Evolutionary conservation across 2,329 filamentous ascomycete species (phyloP), one percentile per base, ranked within the genome.

Genomic region (Alternaria brassicicola): DNA sequence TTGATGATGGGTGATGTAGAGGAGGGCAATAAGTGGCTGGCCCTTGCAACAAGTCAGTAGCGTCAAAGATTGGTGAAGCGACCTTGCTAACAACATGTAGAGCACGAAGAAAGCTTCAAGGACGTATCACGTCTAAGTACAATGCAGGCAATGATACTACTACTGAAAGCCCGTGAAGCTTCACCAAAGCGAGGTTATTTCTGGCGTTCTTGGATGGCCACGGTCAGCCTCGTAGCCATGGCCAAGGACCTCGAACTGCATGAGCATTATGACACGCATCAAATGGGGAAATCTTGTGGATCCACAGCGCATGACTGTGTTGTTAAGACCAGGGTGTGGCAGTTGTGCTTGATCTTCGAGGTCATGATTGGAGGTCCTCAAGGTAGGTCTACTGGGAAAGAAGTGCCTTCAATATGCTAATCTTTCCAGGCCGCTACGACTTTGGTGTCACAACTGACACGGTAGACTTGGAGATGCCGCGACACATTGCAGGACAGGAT

Each of bases 161-260:
- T 97, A 17, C 80, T 97, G 41, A 98, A 98, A 76, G 95, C 94
- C 1, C 86, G 93, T 63, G 94, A 98, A 77, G 90, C 91, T n/a
- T 88, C 90, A 8, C 93, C 94, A 0, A 96, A 96, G 73, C 88
- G 92, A 59, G 95, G 95, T 1, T 98, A 98, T 74, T 98, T 95
- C 77, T 98, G 95, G 78, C 89, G 94, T 35, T 98, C 95, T 0
- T 98, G 95, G 94, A 96, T 97, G 87, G 92, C 91, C 5, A 88
- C 96, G 19, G 94, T 97, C 52, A 92, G 93, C 60, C 92, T 94
- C 63, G 89, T 96, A 7, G 89, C 93, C 45, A 97, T 98, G 92
- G 92, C 88, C 25, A 95, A 96, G 71, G 94, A 97, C 73, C 82
- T 98, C 30, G 92, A 93, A 19, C 81, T 98, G 6, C 89, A 97